Evolutionary conservation across 2,329 filamentous ascomycete species (phyloP).

Genomic region (Claviceps africana): DNA sequence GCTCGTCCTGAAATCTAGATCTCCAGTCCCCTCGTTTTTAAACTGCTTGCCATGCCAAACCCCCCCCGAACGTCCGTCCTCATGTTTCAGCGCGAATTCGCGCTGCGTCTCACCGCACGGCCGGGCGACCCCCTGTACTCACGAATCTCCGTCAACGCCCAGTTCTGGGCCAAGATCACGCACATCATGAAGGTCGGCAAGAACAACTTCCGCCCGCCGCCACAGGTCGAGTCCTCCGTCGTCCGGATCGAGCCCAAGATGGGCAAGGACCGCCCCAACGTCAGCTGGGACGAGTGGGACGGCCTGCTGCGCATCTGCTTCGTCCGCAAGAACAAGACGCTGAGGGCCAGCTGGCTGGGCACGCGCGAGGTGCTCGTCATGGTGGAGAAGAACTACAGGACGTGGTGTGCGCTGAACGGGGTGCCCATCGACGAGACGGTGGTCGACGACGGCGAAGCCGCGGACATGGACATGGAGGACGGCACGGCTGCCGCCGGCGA

Average conservation of each 20-base stretch:
- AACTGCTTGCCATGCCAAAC: conserved; percentile 68
- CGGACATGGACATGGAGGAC: conserved; percentile 16
- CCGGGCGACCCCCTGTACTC: conserved; percentile 83
- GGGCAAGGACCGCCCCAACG: conserved; percentile 61
- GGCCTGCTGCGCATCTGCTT: conserved; percentile 63
- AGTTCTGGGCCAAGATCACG: conserved; percentile 62
- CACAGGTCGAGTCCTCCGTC: conserved; percentile 81
- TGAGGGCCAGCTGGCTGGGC: conserved; percentile 68
- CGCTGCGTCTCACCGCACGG: conserved; percentile 73
- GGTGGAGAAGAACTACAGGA: conserved; percentile 75
- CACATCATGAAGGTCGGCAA: conserved; percentile 84
- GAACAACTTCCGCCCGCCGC: conserved; percentile 93
- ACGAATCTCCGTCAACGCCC: conserved; percentile 80
- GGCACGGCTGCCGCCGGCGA: conserved; percentile 22
- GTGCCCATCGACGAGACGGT: conserved; percentile 59
- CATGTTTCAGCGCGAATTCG: conserved; percentile 96
- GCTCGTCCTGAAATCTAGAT: conserved; percentile 37
- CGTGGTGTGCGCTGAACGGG: conserved; percentile 80
- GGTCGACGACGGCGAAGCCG: conserved; percentile 29
- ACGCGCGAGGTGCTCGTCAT: conserved; percentile 69
- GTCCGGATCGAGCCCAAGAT: conserved; percentile 80
- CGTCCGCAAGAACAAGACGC: conserved; percentile 75
- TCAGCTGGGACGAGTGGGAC: conserved; percentile 92
- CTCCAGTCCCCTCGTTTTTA: conserved; percentile 81
- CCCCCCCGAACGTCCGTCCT: conserved; percentile 75